Percentiles rank a stretch among this genome's conserved stretches.
Evolutionary conservation across 768 basidiomycete species (phyloP).

Genomic region (Cytidiella melzeri): DNA sequence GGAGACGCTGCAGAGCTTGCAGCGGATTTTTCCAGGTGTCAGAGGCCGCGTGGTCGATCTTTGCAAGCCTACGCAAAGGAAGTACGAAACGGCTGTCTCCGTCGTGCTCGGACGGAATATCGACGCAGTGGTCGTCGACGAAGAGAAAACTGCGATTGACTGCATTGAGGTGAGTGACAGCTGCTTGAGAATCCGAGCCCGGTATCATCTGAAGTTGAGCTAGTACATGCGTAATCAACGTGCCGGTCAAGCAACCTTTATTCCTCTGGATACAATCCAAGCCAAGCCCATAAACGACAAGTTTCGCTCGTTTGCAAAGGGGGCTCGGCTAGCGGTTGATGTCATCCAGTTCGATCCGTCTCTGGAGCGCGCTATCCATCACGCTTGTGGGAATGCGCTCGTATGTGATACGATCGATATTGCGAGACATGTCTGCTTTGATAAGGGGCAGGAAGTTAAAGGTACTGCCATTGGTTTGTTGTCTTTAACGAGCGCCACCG

Average conservation of each 20-base stretch:
- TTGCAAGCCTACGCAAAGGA: constrained; percentile 88
- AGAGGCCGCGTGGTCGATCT: constrained; percentile 90
- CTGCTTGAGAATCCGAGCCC: neutral
- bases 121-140: constrained; percentile 93
- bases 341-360: constrained; percentile 59
- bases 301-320: constrained; percentile 85
- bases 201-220: neutral
- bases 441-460: constrained; percentile 95
- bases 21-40: constrained; percentile 90
- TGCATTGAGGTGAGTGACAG: constrained; percentile 76
- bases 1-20: constrained; percentile 78
- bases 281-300: constrained; percentile 93
- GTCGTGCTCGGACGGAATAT: constrained; percentile 92
- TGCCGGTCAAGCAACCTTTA: constrained; percentile 93
- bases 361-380: constrained; percentile 92
- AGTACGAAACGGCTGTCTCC: constrained; percentile 88
- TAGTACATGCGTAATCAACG: constrained; percentile 95
- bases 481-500: too few species aligned
- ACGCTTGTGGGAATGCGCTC: constrained; percentile 91
- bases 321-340: constrained; percentile 55
- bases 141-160: constrained; percentile 94
- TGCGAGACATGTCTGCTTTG: constrained; percentile 85
- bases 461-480: constrained; percentile 40
- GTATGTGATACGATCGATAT: constrained; percentile 96
- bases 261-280: constrained; percentile 97